A percentile compares a stretch with the other conserved stretches of the same genome.
These are phyloP conservation scores for Candida morakotiae DNA, from an alignment of 805 yeast genomes.

Conservation along the genomic window DNA sequence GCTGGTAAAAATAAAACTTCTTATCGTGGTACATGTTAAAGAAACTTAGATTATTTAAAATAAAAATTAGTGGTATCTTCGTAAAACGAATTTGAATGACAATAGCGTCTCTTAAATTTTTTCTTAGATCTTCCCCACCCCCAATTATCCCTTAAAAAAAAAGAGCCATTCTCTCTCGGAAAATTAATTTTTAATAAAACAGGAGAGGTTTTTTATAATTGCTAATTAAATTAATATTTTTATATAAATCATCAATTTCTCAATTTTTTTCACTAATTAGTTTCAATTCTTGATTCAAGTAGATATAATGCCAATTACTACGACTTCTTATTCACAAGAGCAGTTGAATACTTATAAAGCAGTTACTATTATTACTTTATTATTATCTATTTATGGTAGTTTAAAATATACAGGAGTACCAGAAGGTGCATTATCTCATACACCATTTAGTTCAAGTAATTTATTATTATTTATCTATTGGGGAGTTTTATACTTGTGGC, in stretches of 20 bases:
- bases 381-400: constrained; percentile 53
- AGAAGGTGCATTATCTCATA: constrained; percentile 46
- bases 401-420: constrained; percentile 18
- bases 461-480: constrained; percentile 53
- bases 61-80: no score
- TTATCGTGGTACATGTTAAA: constrained; percentile 35
- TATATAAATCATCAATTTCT: background rate
- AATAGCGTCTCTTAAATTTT: no score
- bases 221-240: no score
- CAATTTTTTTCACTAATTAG: background rate
- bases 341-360: constrained; percentile 30
- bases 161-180: no score
- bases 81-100: no score
- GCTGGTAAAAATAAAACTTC: constrained; percentile 24
- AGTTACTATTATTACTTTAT: constrained; percentile 49
- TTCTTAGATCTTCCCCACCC: no score
- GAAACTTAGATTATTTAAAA: background rate
- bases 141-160: background rate
- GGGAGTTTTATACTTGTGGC: constrained; percentile 50
- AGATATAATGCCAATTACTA: background rate
- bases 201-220: no score
- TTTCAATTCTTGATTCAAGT: background rate
- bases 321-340: constrained; percentile 6
- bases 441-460: constrained; percentile 67
- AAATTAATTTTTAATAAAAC: no score